These are phyloP conservation scores for Aspergillus leporis DNA, from an alignment of 495 filamentous ascomycete species.

Conservation along the genomic window DNA sequence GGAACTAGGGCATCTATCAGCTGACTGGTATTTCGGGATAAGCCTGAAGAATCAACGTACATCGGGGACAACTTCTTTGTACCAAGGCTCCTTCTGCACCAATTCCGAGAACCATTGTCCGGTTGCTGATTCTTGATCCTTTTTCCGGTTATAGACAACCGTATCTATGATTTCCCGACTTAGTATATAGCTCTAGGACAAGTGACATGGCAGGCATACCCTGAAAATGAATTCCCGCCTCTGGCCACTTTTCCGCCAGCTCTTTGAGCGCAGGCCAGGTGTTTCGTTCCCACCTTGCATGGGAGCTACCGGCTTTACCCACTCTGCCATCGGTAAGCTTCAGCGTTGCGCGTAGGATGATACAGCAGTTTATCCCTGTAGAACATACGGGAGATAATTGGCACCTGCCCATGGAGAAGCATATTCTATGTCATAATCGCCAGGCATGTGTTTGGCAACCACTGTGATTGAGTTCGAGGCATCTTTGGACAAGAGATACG, in stretches of 20 bases:
- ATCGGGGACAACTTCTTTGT: conserved; percentile 70
- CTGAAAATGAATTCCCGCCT: conserved; percentile 89
- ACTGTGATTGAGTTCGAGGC: conserved; percentile 72
- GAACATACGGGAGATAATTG: conserved; percentile 78
- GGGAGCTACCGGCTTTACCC: conserved; percentile 50
- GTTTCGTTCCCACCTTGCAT: conserved; percentile 61
- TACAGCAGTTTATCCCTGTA: not conserved
- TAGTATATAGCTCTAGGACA: not conserved
- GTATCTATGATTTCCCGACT: conserved; percentile 41
- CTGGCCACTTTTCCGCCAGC: conserved; percentile 70
- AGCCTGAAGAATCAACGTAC: conserved; percentile 32
- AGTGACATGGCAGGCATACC: conserved; percentile 40
- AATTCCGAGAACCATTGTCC: conserved; percentile 63
- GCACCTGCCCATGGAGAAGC: conserved; percentile 94
- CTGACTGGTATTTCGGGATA: not conserved
- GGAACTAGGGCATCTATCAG: conserved; percentile 43
- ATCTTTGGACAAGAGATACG: conserved; percentile 75
- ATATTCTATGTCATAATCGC: conserved; percentile 97
- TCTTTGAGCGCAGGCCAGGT: conserved; percentile 68
- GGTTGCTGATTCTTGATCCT: conserved; percentile 53
- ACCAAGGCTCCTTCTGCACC: conserved; percentile 76
- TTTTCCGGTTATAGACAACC: conserved; percentile 62
- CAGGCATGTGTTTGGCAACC: conserved; percentile 94
- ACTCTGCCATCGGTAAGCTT: conserved; percentile 39
- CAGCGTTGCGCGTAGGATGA: not conserved